Base-by-base conservation (phyloP, 306 rosid species). In the Biancaea sappan region DNA sequence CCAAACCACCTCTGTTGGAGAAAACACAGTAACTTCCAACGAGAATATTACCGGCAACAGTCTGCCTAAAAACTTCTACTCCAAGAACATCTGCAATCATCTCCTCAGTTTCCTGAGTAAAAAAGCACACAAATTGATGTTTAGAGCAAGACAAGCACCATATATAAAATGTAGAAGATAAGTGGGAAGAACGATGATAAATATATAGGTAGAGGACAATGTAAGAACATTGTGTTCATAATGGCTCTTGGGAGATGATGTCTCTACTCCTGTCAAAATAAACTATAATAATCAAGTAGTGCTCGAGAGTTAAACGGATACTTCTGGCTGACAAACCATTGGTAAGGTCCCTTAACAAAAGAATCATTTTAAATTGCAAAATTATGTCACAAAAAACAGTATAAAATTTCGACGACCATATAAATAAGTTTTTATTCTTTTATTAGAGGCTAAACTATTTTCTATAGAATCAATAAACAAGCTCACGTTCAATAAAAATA, bases 41-140 rank as follows among this genome's bases (percentile, higher is more conserved):
- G 37, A 94, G 96, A 53, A 88, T 85, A 40, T 94, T 94, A 11
- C 95, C 97, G 1, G 98, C 98, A 64, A 94, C 84, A 10, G 97
- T 91, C 81, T 94, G 97, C 84, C 97, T 84, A 81, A 94, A 94
- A 70, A 94, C 98, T 80, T 94, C 98, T 21, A 94, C 97, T 69
- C 97, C 97, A 19, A 94, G 96, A 67, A 91, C 96, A 81, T 94
- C 98, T 1, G 98, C 86, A 25, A 94, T 92, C 84, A 94, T 80
- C 73, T 94, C 96, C 80, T 94, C 98, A 26, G 97, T 94, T 50
- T 91, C 98, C 98, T 94, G 81, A 50, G 48, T 29, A 83, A 78
- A 51, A 34, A 77, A 24, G n/a, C 18, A 34, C 48, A 35, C 68
- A 19, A 35, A 11, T 35, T 62, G n/a, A 62, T 62, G 5, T 9